A percentile compares a stretch with the other conserved stretches of the same genome.
phyloP scores from a whole-genome alignment of 352 stramenopile genomes.

The Pythium graminicola region DNA sequence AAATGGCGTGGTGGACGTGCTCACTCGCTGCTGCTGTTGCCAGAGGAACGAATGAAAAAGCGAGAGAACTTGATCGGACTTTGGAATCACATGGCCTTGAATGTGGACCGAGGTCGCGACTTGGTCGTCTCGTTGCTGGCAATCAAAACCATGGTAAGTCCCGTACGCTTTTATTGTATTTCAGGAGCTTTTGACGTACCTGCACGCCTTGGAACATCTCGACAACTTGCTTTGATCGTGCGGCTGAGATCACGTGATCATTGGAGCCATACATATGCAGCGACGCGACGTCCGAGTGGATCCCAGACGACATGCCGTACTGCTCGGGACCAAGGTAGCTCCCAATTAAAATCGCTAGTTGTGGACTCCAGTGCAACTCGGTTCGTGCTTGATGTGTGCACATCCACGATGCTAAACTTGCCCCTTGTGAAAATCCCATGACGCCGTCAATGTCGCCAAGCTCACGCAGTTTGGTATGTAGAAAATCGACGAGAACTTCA shows the following conservation, averaged over 20 bases:
- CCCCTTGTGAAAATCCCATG: conserved; percentile 79
- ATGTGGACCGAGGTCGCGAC: conserved; percentile 58
- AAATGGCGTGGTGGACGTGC: conserved; percentile 13
- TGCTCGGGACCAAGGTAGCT: conserved; percentile 62
- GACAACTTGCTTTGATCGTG: conserved; percentile 63
- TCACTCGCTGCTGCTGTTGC: conserved; percentile 22
- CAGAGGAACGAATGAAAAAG: conserved; percentile 49
- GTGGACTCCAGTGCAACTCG: conserved; percentile 64
- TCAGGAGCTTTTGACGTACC: too few species aligned
- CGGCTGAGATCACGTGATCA: conserved; percentile 69
- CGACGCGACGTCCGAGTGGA: conserved; percentile 45
- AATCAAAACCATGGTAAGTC: too few species aligned
- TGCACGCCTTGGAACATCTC: conserved; percentile 51
- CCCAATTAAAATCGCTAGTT: conserved; percentile 63
- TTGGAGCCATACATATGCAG: conserved; percentile 77
- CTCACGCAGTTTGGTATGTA: conserved; percentile 49
- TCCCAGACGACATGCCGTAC: conserved; percentile 44
- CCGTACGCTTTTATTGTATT: too few species aligned
- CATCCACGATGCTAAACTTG: conserved; percentile 73
- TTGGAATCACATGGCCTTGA: conserved; percentile 77
- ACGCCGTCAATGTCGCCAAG: conserved; percentile 66
- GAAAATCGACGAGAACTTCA: conserved; percentile 44
- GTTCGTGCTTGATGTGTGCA: conserved; percentile 54
- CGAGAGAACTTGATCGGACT: conserved; percentile 46
- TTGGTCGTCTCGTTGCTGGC: conserved; percentile 33